Conservation (phyloP, 306 rosid species). For the Sicyos edulis region DNA sequence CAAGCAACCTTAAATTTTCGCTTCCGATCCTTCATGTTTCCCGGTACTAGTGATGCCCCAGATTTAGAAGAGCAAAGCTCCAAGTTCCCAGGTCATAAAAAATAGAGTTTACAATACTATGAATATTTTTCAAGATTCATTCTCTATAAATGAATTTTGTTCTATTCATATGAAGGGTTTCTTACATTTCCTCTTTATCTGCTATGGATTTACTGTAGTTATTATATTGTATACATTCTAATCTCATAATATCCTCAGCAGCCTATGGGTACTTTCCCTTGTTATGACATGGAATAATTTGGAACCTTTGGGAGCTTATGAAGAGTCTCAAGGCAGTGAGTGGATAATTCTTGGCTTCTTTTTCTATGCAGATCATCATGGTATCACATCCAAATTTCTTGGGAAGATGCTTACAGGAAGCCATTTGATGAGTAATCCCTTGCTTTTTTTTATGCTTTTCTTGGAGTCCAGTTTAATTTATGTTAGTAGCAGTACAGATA, state of each 20-base stretch:
- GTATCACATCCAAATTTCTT: background rate
- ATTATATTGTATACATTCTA: background rate
- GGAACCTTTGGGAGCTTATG: background rate
- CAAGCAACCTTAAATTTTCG: too few relatives aligned
- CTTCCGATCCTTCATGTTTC: too few relatives aligned
- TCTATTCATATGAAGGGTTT: conserved; percentile 6
- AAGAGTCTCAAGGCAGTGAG: background rate
- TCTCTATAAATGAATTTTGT: background rate
- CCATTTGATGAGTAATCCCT: conserved; percentile 17
- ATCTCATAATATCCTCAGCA: conserved; percentile 15
- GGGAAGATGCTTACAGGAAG: background rate
- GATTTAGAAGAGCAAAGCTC: too few relatives aligned
- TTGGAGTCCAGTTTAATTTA: background rate
- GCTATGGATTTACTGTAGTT: background rate
- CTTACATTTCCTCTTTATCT: conserved; percentile 11
- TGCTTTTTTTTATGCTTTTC: background rate
- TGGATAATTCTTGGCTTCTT: conserved; percentile 3
- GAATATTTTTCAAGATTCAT: background rate
- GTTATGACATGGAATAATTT: conserved; percentile 5
- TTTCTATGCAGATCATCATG: background rate
- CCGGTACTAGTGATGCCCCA: too few relatives aligned
- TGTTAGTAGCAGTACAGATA: background rate
- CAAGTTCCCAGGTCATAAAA: too few relatives aligned
- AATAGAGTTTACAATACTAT: background rate
- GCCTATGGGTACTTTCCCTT: conserved; percentile 18